Conservation (phyloP, 768 basidiomycete genomes). For the Russula emetica region DNA sequence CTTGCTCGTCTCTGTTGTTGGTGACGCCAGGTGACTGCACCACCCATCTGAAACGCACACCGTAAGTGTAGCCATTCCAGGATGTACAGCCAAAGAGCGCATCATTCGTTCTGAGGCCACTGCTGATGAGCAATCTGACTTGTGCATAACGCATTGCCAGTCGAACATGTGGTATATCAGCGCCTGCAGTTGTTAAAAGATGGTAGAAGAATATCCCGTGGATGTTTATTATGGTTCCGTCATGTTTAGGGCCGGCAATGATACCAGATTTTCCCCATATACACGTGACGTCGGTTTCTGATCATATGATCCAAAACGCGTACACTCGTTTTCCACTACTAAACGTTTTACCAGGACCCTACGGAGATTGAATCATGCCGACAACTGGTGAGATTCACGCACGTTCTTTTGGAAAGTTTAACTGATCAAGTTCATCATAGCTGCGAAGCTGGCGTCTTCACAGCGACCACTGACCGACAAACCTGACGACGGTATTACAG, state of each 20-base stretch:
- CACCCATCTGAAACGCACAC: conserved; percentile 20
- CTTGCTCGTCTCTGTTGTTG: conserved; percentile 11
- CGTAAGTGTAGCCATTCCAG: neutral
- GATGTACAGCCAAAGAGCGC: conserved; percentile 30
- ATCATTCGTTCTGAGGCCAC: conserved; percentile 27
- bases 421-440: conserved; percentile 1
- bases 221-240: neutral
- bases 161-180: conserved; percentile 31
- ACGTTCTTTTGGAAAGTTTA: neutral
- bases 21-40: conserved; percentile 29
- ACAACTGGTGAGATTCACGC: neutral
- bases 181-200: conserved; percentile 30
- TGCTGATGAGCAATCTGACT: conserved; percentile 27
- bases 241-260: conserved; percentile 1
- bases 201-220: neutral
- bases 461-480: neutral
- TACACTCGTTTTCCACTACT: too few species aligned
- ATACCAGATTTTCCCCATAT: too few species aligned
- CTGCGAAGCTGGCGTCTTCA: neutral
- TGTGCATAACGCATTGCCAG: conserved; percentile 20
- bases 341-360: neutral
- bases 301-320: neutral
- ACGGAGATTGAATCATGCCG: neutral
- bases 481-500: neutral
- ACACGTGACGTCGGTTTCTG: neutral